These are phyloP conservation scores for Rhodamnia rubescens DNA, from an alignment of 345 rosid genomes.

Conservation along the genomic window DNA sequence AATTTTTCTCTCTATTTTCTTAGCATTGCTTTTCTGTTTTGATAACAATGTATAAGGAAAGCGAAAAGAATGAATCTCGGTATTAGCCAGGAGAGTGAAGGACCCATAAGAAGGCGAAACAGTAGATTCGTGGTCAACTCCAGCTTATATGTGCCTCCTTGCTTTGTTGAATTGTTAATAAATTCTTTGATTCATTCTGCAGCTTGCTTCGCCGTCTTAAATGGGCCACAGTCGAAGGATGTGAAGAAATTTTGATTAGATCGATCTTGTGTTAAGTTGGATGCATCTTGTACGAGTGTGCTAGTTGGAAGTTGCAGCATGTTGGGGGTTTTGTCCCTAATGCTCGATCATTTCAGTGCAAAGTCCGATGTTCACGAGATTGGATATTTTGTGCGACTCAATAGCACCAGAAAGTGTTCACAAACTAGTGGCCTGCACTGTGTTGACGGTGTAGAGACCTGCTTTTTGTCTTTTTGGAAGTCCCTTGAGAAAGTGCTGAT, in stretches of 20 bases:
- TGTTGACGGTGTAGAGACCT: constrained; percentile 38
- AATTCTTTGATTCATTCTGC: not conserved
- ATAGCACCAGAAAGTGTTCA: constrained; percentile 31
- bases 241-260: not conserved
- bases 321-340: constrained; percentile 44
- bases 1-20: not conserved
- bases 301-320: constrained; percentile 41
- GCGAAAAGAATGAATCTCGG: not conserved
- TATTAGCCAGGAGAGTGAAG: not conserved
- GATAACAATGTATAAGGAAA: not conserved
- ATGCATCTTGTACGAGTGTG: not conserved
- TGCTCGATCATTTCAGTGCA: constrained; percentile 33
- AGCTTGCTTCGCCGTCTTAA: not conserved
- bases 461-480: constrained; percentile 40
- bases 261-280: not conserved
- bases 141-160: not conserved
- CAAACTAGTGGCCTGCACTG: constrained; percentile 25
- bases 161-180: not conserved
- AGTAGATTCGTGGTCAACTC: not conserved
- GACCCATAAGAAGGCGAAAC: not conserved
- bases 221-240: not conserved
- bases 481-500: constrained; percentile 43
- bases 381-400: constrained; percentile 55
- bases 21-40: not conserved
- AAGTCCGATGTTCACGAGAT: constrained; percentile 38